phyloP scores from a whole-genome alignment of 2,329 filamentous ascomycete species.

The Phoma herbarum region DNA sequence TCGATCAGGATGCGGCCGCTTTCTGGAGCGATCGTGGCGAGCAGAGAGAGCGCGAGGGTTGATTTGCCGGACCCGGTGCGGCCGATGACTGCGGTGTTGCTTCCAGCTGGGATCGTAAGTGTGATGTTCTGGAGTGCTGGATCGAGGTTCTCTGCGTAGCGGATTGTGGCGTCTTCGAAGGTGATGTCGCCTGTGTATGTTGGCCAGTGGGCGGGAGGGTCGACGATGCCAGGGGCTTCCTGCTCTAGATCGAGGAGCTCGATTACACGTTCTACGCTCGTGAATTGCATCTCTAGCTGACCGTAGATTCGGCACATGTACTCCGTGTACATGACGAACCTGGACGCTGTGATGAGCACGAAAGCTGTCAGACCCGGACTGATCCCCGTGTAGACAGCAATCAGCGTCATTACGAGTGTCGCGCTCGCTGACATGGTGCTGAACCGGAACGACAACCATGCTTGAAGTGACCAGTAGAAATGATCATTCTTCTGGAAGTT shows the following conservation, averaged over 20 bases:
- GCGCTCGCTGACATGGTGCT: slow-evolving; percentile 75
- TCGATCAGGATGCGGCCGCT: slow-evolving; percentile 68
- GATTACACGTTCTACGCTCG: slow-evolving; percentile 86
- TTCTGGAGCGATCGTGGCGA: slow-evolving; percentile 63
- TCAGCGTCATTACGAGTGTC: slow-evolving; percentile 75
- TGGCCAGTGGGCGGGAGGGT: slow-evolving; percentile 81
- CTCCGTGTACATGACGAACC: slow-evolving; percentile 74
- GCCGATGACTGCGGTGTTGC: slow-evolving; percentile 80
- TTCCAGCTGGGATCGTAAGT: slow-evolving; percentile 79
- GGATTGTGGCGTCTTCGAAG: slow-evolving; percentile 80
- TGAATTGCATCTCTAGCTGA: slow-evolving; percentile 88
- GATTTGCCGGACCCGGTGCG: slow-evolving; percentile 82
- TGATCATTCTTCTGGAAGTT: slow-evolving; percentile 95
- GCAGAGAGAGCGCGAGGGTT: slow-evolving; percentile 71
- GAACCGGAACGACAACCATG: slow-evolving; percentile 85
- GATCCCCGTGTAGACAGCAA: slow-evolving; percentile 78
- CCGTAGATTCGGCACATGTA: slow-evolving; percentile 81
- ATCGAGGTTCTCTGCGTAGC: slow-evolving; percentile 80
- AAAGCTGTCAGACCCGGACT: slow-evolving; percentile 84
- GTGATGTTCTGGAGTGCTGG: slow-evolving; percentile 74
- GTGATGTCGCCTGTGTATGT: slow-evolving; percentile 73
- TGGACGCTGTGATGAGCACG: slow-evolving; percentile 75
- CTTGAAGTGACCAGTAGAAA: slow-evolving; percentile 89
- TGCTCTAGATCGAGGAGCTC: slow-evolving; percentile 82
- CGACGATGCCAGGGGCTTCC: slow-evolving; percentile 71